A percentile compares a stretch with the other conserved stretches of the same genome.
These are phyloP conservation scores for Wickerhamomyces chambardii DNA, from an alignment of 805 yeast genomes.

Conservation along the genomic window DNA sequence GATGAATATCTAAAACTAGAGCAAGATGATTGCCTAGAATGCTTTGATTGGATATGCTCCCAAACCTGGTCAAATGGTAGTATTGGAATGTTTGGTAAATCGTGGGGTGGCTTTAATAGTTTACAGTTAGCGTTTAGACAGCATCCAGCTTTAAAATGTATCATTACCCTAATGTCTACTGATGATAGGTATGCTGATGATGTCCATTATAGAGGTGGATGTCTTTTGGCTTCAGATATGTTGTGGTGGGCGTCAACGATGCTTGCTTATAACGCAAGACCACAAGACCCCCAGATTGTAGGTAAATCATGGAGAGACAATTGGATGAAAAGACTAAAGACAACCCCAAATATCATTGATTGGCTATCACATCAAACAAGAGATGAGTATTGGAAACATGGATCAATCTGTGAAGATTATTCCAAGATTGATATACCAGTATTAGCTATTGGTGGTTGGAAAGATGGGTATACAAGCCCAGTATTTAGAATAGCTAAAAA, in stretches of 20 bases:
- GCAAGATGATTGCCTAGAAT: conserved; percentile 33
- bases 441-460: conserved; percentile 35
- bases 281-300: conserved; percentile 33
- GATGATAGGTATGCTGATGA: conserved; percentile 39
- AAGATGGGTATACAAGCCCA: conserved; percentile 37
- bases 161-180: conserved; percentile 35
- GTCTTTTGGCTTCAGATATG: conserved; percentile 35
- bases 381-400: conserved; percentile 39
- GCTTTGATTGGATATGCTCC: conserved; percentile 30
- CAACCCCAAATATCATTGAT: conserved; percentile 29
- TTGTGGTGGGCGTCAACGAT: conserved; percentile 42
- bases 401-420: conserved; percentile 34
- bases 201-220: conserved; percentile 40
- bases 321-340: conserved; percentile 29
- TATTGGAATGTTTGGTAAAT: conserved; percentile 38
- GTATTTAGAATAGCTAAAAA: conserved; percentile 33
- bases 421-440: conserved; percentile 31
- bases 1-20: conserved; percentile 35
- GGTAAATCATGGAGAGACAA: conserved; percentile 30
- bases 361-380: conserved; percentile 36
- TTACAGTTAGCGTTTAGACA: conserved; percentile 36
- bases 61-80: conserved; percentile 37
- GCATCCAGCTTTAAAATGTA: conserved; percentile 34
- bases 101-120: conserved; percentile 41
- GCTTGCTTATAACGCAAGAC: conserved; percentile 34